Evolutionary conservation across 495 filamentous ascomycete genomes (phyloP), one percentile per base, ranked within the genome.

Genomic region (Trypethelium eluteriae): DNA sequence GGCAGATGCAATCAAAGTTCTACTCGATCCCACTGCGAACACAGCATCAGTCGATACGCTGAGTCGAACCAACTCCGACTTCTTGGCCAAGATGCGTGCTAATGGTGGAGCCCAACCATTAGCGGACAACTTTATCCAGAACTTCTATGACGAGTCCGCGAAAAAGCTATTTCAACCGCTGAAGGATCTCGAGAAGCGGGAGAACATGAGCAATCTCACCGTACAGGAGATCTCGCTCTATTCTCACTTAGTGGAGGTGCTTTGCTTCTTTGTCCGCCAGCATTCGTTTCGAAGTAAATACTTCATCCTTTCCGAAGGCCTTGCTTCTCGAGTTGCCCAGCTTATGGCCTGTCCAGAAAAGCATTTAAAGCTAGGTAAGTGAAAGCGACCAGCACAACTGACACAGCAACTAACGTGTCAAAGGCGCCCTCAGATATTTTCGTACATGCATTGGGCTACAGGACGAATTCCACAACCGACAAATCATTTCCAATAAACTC

Each of bases 341-440:
- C 82, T 98, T 38, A 84, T 98, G 47, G 79, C 79, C 32, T 94
- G 86, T 67, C 90, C 89, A 14, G 91, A 97, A 77, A 98, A 98
- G 77, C 91, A 95, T 75, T 77, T 98, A 64, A 95, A 96, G 77
- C 84, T 98, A 4, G 88, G 91, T 94, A 78, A 78, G 89, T 80
- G 62, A 49, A 65, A 1, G 25, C 6, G 10, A 10, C 10, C 18
- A 36, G 25, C 38, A 39, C 12, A 10, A 38, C 12, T 50, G 2
- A 38, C 25, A 53, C 62, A 14, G 2, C 34, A 35, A 56, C 72
- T 74, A 67, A 70, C 53, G 39, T 53, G 16, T 35, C 67, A 2
- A 66, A 95, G 91, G 88, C 72, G 92, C 93, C 14, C 81, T 98
- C 66, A 95, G 96, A 79, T 97, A 96, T 79, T 95, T 98, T 79